Evolutionary conservation across 352 stramenopile genomes (phyloP), one percentile per base, ranked within the genome.

Genomic region (Pythium brassicae): DNA sequence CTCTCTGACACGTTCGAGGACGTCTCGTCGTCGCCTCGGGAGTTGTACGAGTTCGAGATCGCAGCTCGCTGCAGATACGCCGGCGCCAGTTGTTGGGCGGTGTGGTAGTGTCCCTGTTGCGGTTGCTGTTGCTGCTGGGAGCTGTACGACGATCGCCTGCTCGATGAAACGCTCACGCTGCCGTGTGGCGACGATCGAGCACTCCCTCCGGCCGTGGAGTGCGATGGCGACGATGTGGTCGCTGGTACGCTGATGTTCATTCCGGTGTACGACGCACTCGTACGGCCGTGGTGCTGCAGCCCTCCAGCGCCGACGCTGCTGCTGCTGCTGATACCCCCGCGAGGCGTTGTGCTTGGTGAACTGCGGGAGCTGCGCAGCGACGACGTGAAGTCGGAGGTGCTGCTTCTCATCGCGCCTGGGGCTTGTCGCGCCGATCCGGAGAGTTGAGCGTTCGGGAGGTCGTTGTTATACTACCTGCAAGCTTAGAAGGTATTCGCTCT

Each of bases 41-140:
- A 72, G 45, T 78, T 78, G 68, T 79, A 86, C 8, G 76, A 53
- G 57, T 90, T 88, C 3, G 76, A 80, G 47, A 90, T 80, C 26
- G 80, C 77, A 19, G 76, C 73, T 10, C 80, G 77, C 49, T 90
- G 80, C n/a, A 88, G 63, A 17, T 63, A 71, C 29, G 68, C 65
- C 15, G 57, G 25, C n/a, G 52, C 43, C 5, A 64, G 45, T n/a
- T 64, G 63, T 26, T 53, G 52, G 20, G 23, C 48, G n/a, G 25
- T 48, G 47, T 37, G 51, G 23, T 63, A 53, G 15, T 39, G 23
- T 2, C 40, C 26, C 0, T 42, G 39, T 10, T 72, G 63, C 25
- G 66, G 55, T 34, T 71, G 61, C 9, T 76, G 68, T 3, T 55
- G 56, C 14, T 65, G 58, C 43, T 72, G 66, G 0, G 63, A 61